A percentile compares a stretch with the other conserved stretches of the same genome.
Evolutionary conservation across 257 asterid species (phyloP).

Genomic region (Salvia hispanica): DNA sequence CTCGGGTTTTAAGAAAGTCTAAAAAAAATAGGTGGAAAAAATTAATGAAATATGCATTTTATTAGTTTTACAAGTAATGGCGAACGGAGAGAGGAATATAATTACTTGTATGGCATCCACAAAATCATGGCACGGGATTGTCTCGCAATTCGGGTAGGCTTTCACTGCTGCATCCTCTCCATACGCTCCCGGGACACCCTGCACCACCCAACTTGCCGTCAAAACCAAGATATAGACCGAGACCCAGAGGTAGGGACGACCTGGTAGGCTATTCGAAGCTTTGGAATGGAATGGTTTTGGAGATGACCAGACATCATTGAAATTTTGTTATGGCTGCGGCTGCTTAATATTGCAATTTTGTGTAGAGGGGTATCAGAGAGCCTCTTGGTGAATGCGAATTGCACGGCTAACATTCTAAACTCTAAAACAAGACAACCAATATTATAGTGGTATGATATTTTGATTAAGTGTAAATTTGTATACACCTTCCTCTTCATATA

Average conservation of each 20-base stretch:
- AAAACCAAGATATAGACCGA: neutral
- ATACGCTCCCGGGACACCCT: conserved; percentile 86
- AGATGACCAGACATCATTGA: neutral
- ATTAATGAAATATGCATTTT: too few relatives aligned
- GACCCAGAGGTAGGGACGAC: conserved; percentile 1
- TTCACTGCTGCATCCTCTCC: conserved; percentile 83
- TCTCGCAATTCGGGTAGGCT: conserved; percentile 77
- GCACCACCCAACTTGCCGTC: neutral
- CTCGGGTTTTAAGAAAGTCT: too few relatives aligned
- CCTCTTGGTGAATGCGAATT: neutral
- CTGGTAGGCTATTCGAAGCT: conserved; percentile 14
- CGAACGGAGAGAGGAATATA: too few relatives aligned
- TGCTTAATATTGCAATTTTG: neutral
- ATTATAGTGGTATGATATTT: too few relatives aligned
- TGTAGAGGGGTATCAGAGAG: neutral
- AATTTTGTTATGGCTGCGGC: neutral
- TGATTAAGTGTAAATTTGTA: too few relatives aligned
- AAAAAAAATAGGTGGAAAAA: too few relatives aligned
- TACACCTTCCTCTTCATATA: too few relatives aligned
- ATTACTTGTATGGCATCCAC: conserved; percentile 72
- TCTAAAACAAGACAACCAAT: too few relatives aligned
- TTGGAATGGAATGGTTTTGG: neutral
- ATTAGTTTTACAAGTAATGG: too few relatives aligned
- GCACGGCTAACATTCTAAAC: too few relatives aligned
- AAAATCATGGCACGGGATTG: conserved; percentile 74